phyloP scores from a whole-genome alignment of 768 basidiomycete genomes.

The Sporobolomyces phaffii region DNA sequence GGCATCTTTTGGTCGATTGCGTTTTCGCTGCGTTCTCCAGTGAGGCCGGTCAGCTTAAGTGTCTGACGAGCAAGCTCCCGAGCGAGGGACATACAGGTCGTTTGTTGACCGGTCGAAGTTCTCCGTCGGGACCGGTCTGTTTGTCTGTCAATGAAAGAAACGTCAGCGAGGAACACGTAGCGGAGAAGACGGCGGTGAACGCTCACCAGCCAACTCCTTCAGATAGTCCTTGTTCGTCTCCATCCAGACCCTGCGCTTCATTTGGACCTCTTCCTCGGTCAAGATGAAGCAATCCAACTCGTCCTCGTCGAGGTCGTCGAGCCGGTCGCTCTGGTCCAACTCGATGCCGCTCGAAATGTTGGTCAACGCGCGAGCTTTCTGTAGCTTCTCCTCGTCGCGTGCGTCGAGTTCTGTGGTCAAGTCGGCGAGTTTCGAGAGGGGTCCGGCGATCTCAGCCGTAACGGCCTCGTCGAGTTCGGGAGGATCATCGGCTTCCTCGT shows the following conservation, averaged over 20 bases:
- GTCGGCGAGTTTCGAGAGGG: constrained; percentile 57
- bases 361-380: constrained; percentile 47
- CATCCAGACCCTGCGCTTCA: constrained; percentile 90
- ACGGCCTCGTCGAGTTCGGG: constrained; percentile 48
- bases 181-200: background rate
- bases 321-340: constrained; percentile 35
- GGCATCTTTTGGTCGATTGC: constrained; percentile 62
- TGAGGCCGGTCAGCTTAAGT: background rate
- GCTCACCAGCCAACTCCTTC: constrained; percentile 73
- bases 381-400: constrained; percentile 58
- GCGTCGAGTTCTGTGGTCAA: constrained; percentile 57
- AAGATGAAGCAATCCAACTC: constrained; percentile 73
- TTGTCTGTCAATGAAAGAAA: constrained; percentile 51
- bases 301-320: constrained; percentile 72
- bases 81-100: constrained; percentile 8
- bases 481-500: constrained; percentile 60
- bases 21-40: constrained; percentile 37
- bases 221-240: constrained; percentile 87
- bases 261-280: constrained; percentile 68
- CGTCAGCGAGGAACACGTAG: background rate
- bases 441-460: constrained; percentile 60
- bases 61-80: background rate
- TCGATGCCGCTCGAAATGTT: constrained; percentile 49
- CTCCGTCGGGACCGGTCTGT: constrained; percentile 53
- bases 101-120: constrained; percentile 20